Percentiles rank a stretch among this genome's conserved stretches.
Conservation (phyloP, 257 asterid species). For the Cruciata laevipes region DNA sequence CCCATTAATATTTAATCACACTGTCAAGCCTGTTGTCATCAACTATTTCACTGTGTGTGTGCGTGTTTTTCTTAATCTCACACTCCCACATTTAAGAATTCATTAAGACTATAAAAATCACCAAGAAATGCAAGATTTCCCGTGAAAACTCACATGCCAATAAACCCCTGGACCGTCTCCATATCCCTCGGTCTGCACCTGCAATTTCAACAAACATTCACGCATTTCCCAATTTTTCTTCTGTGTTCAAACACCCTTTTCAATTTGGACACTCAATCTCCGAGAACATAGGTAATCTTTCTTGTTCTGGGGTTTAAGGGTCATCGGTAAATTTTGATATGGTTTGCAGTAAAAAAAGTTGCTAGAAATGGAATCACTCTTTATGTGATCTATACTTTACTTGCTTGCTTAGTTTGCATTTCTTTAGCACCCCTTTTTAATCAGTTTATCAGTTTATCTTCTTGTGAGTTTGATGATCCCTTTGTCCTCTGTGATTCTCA, state of each 20-base stretch:
- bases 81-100: too few relatives aligned
- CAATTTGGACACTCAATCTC: neutral
- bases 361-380: slow-evolving; percentile 23
- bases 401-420: slow-evolving; percentile 32
- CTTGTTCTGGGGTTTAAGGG: neutral
- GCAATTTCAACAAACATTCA: slow-evolving; percentile 16
- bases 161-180: slow-evolving; percentile 25
- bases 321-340: slow-evolving; percentile 21
- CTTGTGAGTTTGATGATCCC: slow-evolving; percentile 4
- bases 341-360: slow-evolving; percentile 14
- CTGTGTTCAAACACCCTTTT: neutral
- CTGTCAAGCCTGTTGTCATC: too few relatives aligned
- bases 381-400: slow-evolving; percentile 67
- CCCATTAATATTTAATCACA: neutral
- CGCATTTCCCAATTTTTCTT: slow-evolving; percentile 8
- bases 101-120: slow-evolving; percentile 21
- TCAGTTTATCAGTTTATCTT: slow-evolving; percentile 7
- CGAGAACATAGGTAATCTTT: neutral
- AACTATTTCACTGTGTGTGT: neutral
- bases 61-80: neutral
- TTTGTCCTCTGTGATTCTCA: neutral
- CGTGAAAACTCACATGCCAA: slow-evolving; percentile 68
- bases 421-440: neutral
- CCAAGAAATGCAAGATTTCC: slow-evolving; percentile 34
- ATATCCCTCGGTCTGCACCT: slow-evolving; percentile 1